Conservation (phyloP, 1,139 yeast genomes). For the Yamadazyma siamensis region DNA sequence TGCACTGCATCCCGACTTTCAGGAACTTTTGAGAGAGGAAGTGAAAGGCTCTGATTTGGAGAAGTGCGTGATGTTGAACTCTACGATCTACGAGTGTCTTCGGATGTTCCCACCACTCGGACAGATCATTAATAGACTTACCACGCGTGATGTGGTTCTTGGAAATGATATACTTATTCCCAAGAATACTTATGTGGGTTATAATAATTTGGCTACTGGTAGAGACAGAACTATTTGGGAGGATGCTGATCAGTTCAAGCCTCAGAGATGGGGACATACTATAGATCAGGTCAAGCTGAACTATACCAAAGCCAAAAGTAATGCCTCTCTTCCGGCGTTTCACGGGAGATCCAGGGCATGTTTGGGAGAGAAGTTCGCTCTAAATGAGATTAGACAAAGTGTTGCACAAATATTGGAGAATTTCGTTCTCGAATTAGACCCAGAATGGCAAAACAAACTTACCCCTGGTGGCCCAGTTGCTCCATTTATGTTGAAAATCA, state of each 20-base stretch:
- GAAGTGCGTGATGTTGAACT: conserved; percentile 17
- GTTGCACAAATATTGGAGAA: conserved; percentile 31
- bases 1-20: conserved; percentile 39
- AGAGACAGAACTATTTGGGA: conserved; percentile 47
- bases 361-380: conserved; percentile 58
- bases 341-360: conserved; percentile 65
- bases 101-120: conserved; percentile 58
- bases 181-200: conserved; percentile 53
- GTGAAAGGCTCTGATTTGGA: conserved; percentile 1
- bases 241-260: conserved; percentile 45
- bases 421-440: conserved; percentile 35
- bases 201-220: conserved; percentile 55
- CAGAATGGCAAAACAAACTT: conserved; percentile 47
- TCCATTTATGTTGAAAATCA: conserved; percentile 17
- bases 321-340: conserved; percentile 48
- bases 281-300: conserved; percentile 31
- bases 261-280: conserved; percentile 55
- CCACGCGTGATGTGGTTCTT: conserved; percentile 33
- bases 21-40: conserved; percentile 25
- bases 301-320: conserved; percentile 44
- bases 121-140: conserved; percentile 51
- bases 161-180: conserved; percentile 49
- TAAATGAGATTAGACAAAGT: conserved; percentile 41
- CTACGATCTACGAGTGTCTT: conserved; percentile 49
- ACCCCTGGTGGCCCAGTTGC: conserved; percentile 44